Percentiles rank a stretch among this genome's conserved stretches.
phyloP scores from a whole-genome alignment of 768 basidiomycete genomes.

The Mycena epipterygia region DNA sequence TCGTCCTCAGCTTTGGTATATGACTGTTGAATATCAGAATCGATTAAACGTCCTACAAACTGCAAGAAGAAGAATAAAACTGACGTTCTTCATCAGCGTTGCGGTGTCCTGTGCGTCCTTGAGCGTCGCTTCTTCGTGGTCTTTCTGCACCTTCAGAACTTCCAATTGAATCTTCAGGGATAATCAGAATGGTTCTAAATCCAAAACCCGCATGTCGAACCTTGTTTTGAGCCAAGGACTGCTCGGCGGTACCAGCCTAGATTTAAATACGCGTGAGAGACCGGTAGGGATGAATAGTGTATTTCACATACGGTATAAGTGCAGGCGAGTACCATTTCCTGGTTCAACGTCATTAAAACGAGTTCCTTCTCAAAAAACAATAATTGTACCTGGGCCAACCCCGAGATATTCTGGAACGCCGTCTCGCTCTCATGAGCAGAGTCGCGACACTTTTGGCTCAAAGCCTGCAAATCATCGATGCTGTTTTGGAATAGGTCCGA shows the following conservation, averaged over 20 bases:
- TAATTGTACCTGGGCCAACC: background rate
- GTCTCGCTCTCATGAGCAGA: background rate
- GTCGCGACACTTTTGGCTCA: background rate
- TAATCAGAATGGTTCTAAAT: background rate
- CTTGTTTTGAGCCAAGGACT: background rate
- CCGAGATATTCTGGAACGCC: background rate
- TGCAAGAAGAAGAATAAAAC: background rate
- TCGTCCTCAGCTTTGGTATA: background rate
- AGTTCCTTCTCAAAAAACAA: background rate
- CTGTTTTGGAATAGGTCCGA: background rate
- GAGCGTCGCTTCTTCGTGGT: too few relatives aligned
- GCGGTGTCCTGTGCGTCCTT: too few relatives aligned
- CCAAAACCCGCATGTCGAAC: background rate
- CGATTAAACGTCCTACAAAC: background rate
- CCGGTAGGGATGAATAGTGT: background rate
- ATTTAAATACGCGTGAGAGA: background rate
- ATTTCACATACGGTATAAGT: background rate
- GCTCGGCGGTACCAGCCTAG: background rate
- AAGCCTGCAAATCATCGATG: background rate
- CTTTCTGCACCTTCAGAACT: background rate
- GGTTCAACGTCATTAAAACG: background rate
- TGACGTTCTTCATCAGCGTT: background rate
- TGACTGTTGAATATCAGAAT: background rate
- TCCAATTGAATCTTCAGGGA: background rate
- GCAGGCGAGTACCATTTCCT: constrained; percentile 13